phyloP scores from a whole-genome alignment of 2,329 filamentous ascomycete genomes.

The Cytospora leucostoma region DNA sequence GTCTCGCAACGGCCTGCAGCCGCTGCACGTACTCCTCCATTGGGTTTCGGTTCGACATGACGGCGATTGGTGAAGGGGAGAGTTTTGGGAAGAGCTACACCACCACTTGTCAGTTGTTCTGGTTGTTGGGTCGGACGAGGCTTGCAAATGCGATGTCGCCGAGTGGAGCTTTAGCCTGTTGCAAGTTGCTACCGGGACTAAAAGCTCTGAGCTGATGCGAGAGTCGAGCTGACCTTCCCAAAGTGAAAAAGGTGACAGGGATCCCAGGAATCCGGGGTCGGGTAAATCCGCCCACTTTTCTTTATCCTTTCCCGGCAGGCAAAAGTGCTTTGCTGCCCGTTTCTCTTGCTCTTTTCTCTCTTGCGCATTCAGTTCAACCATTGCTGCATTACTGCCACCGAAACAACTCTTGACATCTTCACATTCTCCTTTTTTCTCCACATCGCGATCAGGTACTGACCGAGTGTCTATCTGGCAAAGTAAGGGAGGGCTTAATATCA shows the following conservation, averaged over 20 bases:
- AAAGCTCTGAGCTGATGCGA: slow-evolving; percentile 20
- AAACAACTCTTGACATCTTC: neutral
- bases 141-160: slow-evolving; percentile 14
- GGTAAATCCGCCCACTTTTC: no score
- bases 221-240: no score
- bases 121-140: slow-evolving; percentile 4
- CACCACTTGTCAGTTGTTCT: neutral
- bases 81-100: neutral
- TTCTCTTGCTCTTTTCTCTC: neutral
- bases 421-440: neutral
- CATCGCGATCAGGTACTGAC: neutral
- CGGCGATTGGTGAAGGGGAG: slow-evolving; percentile 24
- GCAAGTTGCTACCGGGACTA: slow-evolving; percentile 3
- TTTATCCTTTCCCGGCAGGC: no score
- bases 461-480: neutral
- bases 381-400: neutral
- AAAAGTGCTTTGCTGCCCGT: no score
- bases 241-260: neutral
- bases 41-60: slow-evolving; percentile 42
- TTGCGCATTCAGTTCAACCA: neutral
- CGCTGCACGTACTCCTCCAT: slow-evolving; percentile 54
- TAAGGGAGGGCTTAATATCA: neutral
- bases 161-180: slow-evolving; percentile 11
- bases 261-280: neutral
- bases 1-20: slow-evolving; percentile 51